These are phyloP conservation scores for Epicoccum sorghinum DNA, from an alignment of 2,329 filamentous ascomycete species.

Conservation along the genomic window DNA sequence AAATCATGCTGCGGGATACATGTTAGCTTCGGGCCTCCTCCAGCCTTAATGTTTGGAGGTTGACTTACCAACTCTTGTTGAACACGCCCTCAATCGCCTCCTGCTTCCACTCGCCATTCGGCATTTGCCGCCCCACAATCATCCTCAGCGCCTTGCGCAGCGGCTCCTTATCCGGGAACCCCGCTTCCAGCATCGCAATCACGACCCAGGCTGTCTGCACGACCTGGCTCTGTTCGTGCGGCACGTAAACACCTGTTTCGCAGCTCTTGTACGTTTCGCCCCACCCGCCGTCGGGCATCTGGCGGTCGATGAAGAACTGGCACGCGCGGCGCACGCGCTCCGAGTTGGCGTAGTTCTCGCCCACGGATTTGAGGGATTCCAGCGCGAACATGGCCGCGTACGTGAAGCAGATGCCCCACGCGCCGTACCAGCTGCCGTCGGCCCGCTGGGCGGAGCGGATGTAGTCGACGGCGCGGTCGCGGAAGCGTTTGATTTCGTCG, in stretches of 20 bases:
- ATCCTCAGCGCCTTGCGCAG: slow-evolving; percentile 77
- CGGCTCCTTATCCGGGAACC: slow-evolving; percentile 75
- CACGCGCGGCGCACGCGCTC: slow-evolving; percentile 75
- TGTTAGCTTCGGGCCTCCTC: neutral
- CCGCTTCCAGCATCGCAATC: slow-evolving; percentile 81
- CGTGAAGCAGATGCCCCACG: slow-evolving; percentile 97
- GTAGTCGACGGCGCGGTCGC: slow-evolving; percentile 76
- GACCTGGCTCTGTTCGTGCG: slow-evolving; percentile 83
- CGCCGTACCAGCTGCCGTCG: slow-evolving; percentile 97
- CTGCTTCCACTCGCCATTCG: slow-evolving; percentile 92
- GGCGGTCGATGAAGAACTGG: slow-evolving; percentile 82
- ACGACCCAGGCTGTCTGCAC: slow-evolving; percentile 93
- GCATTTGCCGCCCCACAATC: slow-evolving; percentile 82
- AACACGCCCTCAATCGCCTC: slow-evolving; percentile 98
- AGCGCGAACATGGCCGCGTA: slow-evolving; percentile 97
- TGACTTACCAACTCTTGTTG: slow-evolving; percentile 86
- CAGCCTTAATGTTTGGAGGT: no score
- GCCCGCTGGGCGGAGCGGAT: slow-evolving; percentile 78
- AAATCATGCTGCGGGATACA: slow-evolving; percentile 75
- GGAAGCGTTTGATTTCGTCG: slow-evolving; percentile 75
- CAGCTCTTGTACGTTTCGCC: slow-evolving; percentile 92
- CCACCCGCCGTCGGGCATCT: slow-evolving; percentile 92
- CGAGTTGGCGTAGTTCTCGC: slow-evolving; percentile 80
- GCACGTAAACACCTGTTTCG: slow-evolving; percentile 75
- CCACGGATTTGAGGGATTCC: slow-evolving; percentile 80